These are phyloP conservation scores for Ophiostoma sp. DNA, from an alignment of 2,329 filamentous ascomycete genomes.

Conservation along the genomic window DNA sequence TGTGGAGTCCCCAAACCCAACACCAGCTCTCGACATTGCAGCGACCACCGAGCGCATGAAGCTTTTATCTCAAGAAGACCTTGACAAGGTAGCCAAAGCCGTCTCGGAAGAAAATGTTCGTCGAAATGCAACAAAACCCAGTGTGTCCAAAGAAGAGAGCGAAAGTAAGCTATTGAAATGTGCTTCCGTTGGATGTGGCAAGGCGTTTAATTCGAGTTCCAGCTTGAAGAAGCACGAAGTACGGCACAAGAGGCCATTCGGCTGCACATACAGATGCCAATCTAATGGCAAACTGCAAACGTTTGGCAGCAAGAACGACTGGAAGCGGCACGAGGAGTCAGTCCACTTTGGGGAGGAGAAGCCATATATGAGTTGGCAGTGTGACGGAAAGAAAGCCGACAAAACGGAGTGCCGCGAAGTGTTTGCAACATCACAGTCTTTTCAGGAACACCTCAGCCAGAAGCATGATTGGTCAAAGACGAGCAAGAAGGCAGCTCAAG, in stretches of 20 bases:
- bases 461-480: slow-evolving; percentile 43
- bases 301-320: slow-evolving; percentile 93
- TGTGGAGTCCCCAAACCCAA: not conserved
- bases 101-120: not conserved
- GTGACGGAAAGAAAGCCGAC: slow-evolving; percentile 42
- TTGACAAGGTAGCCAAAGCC: not conserved
- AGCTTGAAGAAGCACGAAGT: slow-evolving; percentile 66
- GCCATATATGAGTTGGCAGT: slow-evolving; percentile 55
- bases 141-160: not conserved
- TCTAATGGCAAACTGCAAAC: slow-evolving; percentile 41
- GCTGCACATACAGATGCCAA: slow-evolving; percentile 57
- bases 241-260: slow-evolving; percentile 74
- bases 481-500: slow-evolving; percentile 33
- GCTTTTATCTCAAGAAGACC: too few species aligned
- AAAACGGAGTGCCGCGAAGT: not conserved
- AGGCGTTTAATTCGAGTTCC: not conserved
- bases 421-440: not conserved
- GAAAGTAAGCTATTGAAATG: too few species aligned
- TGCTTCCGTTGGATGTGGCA: not conserved
- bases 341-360: slow-evolving; percentile 53
- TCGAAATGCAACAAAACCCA: too few species aligned
- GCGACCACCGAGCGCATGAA: not conserved
- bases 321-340: slow-evolving; percentile 81
- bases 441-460: slow-evolving; percentile 10
- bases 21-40: not conserved